A percentile compares a stretch with the other conserved stretches of the same genome.
Conservation (phyloP, 306 rosid genomes). For the Rubus idaeus region DNA sequence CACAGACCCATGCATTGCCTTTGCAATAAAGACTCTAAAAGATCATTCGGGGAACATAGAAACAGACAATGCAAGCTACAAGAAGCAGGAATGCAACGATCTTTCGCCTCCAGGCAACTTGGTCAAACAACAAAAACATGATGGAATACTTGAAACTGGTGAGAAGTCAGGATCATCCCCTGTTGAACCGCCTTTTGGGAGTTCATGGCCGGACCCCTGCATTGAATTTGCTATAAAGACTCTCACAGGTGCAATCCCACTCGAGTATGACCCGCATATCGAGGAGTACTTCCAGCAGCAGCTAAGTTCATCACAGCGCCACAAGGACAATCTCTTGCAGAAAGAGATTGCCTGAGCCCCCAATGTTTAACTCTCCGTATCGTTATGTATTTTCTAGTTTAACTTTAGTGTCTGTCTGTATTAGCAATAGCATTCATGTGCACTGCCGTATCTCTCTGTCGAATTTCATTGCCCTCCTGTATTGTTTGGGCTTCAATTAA, state of each 20-base stretch:
- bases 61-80: neutral
- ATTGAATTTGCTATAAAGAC: slow-evolving; percentile 79
- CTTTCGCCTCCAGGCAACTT: slow-evolving; percentile 24
- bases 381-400: neutral
- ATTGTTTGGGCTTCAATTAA: neutral
- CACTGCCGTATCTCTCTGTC: neutral
- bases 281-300: slow-evolving; percentile 51
- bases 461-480: neutral
- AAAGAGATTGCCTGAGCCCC: slow-evolving; percentile 21
- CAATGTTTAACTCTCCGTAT: neutral
- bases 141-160: slow-evolving; percentile 18
- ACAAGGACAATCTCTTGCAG: slow-evolving; percentile 19
- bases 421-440: neutral
- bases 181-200: slow-evolving; percentile 32
- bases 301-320: slow-evolving; percentile 35
- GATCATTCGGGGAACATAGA: slow-evolving; percentile 26
- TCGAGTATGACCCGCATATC: slow-evolving; percentile 44
- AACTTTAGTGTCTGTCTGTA: neutral
- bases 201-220: slow-evolving; percentile 71
- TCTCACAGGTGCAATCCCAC: slow-evolving; percentile 60
- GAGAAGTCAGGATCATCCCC: slow-evolving; percentile 40
- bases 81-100: slow-evolving; percentile 20
- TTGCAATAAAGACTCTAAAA: slow-evolving; percentile 76
- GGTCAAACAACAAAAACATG: slow-evolving; percentile 21
- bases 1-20: slow-evolving; percentile 89